Evolutionary conservation across 1,284 basidiomycete species (phyloP).

Genomic region (Coniferiporia weirii): DNA sequence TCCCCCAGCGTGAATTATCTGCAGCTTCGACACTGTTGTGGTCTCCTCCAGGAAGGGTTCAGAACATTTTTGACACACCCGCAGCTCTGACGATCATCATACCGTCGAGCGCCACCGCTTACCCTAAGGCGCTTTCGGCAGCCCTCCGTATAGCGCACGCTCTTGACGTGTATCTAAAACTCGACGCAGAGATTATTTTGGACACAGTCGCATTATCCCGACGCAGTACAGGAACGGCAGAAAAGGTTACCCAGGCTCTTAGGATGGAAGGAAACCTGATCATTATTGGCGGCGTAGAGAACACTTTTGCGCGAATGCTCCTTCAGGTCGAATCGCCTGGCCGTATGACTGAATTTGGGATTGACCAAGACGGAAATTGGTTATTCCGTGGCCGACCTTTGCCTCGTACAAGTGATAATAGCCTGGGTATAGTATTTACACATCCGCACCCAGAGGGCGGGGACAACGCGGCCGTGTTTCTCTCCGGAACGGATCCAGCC

Average conservation of each 20-base stretch:
- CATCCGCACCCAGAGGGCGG: constrained; percentile 56
- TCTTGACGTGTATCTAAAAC: constrained; percentile 60
- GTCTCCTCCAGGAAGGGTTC: constrained; percentile 30
- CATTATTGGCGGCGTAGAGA: constrained; percentile 30
- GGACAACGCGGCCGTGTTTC: constrained; percentile 44
- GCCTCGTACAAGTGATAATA: not conserved
- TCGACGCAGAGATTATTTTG: constrained; percentile 58
- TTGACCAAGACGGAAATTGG: constrained; percentile 4
- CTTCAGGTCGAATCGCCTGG: not conserved
- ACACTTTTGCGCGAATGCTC: constrained; percentile 22
- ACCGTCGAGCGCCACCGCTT: constrained; percentile 28
- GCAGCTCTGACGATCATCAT: constrained; percentile 54
- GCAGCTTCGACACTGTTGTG: constrained; percentile 27
- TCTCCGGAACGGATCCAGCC: constrained; percentile 49
- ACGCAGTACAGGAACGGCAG: not conserved
- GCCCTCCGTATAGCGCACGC: constrained; percentile 66
- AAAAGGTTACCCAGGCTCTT: constrained; percentile 18
- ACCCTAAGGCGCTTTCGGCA: constrained; percentile 34
- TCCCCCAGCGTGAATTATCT: constrained; percentile 15
- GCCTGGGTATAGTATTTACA: constrained; percentile 56
- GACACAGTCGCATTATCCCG: constrained; percentile 36
- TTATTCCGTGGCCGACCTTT: not conserved
- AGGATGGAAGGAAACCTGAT: constrained; percentile 45
- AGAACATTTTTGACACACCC: constrained; percentile 46
- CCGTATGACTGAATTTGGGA: constrained; percentile 4